Base-by-base conservation (phyloP, 371 early-diverging fungal species). In the Mortierella sp. region DNA sequence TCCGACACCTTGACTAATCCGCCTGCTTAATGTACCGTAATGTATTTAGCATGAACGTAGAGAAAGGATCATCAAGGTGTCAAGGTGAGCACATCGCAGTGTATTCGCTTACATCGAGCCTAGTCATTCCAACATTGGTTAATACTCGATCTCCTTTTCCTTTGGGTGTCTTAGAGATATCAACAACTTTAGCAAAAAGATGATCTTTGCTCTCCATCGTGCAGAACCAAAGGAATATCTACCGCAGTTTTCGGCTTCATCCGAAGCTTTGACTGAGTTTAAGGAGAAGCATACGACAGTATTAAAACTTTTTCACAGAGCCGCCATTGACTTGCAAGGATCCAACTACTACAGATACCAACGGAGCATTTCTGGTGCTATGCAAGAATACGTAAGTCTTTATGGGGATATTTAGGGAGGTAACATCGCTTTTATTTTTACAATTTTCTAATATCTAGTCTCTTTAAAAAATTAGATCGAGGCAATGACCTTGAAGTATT, bases 161-260 rank as follows among this genome's bases (percentile, higher is more conserved):
- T 15, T 42, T 59, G 4, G 28, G 13, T 17, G 2, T 35, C 8
- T 13, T 43, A 87, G 92, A 72, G 92, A 92, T 69, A 89, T 92
- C 60, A 92, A 90, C 28, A 88, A 86, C 43, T 68, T 76, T 17
- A 89, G 89, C 54, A 92, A 92, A 71, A 85, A 89, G 65, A 80
- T 89, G 76, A 89, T 92, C 43, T 92, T 90, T 68, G 83, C 88
- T 0, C 82, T 92, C 22, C 92, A 92, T 65, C 86, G 92, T 83
- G 74, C 74, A 7, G 86, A 73, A 17, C 72, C 72, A 45, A 73
- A 51, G 22, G 80, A 65, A 15, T 80, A 34, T n/a, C 83, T 72
- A 40, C 66, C 68, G 7, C 82, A 68, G 61, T 68, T 63, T 35
- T 37, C 62, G 17, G 42, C 61, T 1, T 4, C 64, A 17, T 86